Evolutionary conservation across 2,329 filamentous ascomycete species (phyloP).

Genomic region (Calonectria leucothoes): DNA sequence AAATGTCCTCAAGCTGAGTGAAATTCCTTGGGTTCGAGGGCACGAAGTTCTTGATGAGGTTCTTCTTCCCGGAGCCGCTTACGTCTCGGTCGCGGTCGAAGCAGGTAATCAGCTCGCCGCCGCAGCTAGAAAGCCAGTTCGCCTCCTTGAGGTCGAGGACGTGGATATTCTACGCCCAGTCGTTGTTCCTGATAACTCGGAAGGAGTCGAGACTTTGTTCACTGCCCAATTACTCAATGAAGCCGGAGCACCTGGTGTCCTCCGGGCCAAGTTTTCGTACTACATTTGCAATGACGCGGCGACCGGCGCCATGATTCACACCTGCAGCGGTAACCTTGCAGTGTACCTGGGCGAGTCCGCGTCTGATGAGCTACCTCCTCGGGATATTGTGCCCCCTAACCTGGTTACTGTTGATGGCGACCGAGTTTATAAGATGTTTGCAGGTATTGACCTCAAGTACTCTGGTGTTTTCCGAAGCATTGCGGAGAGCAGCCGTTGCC

Average conservation of each 20-base stretch:
- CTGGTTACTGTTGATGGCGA: slow-evolving; percentile 17
- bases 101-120: slow-evolving; percentile 19
- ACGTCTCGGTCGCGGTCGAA: slow-evolving; percentile 19
- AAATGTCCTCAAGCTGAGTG: slow-evolving; percentile 18
- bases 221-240: slow-evolving; percentile 4
- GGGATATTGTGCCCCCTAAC: slow-evolving; percentile 6
- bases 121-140: background rate
- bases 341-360: slow-evolving; percentile 12
- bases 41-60: slow-evolving; percentile 21
- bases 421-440: slow-evolving; percentile 25
- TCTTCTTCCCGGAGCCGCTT: slow-evolving; percentile 19
- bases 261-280: slow-evolving; percentile 22
- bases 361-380: slow-evolving; percentile 14
- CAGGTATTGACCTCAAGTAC: slow-evolving; percentile 23
- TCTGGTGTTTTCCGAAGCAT: slow-evolving; percentile 22
- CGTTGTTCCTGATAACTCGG: slow-evolving; percentile 23
- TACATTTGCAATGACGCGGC: slow-evolving; percentile 24
- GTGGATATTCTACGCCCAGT: slow-evolving; percentile 24
- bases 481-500: slow-evolving; percentile 10
- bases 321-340: slow-evolving; percentile 20
- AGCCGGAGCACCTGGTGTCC: background rate
- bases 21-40: slow-evolving; percentile 18
- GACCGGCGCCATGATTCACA: slow-evolving; percentile 18
- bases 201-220: slow-evolving; percentile 25
- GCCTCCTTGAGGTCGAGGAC: slow-evolving; percentile 23